Evolutionary conservation across 2,329 filamentous ascomycete species (phyloP).

Genomic region (Talaromyces funiculosus): DNA sequence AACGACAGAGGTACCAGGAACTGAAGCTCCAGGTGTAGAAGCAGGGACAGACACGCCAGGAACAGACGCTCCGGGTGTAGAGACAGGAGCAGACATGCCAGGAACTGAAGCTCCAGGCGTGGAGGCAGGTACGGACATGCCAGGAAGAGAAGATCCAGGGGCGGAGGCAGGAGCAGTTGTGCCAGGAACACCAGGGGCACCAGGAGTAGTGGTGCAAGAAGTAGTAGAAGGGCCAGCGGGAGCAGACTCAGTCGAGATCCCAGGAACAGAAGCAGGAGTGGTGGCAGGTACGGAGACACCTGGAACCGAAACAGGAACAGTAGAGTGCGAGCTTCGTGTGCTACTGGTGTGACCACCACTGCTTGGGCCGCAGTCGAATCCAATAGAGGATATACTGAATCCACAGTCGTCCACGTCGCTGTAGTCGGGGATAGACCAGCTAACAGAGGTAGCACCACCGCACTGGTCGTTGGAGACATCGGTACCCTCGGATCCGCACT

Average conservation of each 20-base stretch:
- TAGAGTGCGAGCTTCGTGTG: background rate
- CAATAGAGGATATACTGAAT: constrained; percentile 67
- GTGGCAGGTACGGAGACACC: background rate
- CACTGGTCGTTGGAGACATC: constrained; percentile 80
- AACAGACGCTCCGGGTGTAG: constrained; percentile 15
- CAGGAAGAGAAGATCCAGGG: constrained; percentile 12
- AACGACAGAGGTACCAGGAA: constrained; percentile 18
- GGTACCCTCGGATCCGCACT: constrained; percentile 63
- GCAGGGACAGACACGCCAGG: too few species aligned
- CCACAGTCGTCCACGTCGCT: constrained; percentile 57
- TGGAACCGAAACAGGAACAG: background rate
- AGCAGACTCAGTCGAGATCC: background rate
- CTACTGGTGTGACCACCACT: background rate
- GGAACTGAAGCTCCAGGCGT: background rate
- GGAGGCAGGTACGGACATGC: constrained; percentile 3
- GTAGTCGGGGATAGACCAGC: constrained; percentile 58
- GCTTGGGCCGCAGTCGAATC: constrained; percentile 61
- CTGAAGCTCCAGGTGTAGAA: background rate
- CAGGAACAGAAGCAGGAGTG: constrained; percentile 5
- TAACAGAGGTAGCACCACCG: constrained; percentile 79
- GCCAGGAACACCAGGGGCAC: background rate
- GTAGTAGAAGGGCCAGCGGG: too few species aligned
- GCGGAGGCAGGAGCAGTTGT: constrained; percentile 9
- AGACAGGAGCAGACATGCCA: too few species aligned
- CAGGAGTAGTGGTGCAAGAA: constrained; percentile 12